These are phyloP conservation scores for Adansonia madagascariensis DNA, from an alignment of 441 rosid genomes.

Conservation along the genomic window DNA sequence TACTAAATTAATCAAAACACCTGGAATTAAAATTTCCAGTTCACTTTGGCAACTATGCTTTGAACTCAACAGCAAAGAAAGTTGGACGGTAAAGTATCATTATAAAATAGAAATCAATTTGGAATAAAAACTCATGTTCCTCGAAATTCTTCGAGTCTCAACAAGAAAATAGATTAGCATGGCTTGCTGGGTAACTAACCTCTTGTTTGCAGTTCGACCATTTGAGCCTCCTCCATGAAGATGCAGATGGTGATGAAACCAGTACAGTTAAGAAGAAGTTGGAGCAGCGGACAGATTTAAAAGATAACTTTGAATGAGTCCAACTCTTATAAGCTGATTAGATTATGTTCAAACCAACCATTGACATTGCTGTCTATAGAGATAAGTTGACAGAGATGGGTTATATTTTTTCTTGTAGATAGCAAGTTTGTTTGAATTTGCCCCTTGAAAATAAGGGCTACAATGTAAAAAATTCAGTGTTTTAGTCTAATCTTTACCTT, in stretches of 20 bases:
- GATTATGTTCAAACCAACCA: background rate
- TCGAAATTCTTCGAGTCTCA: background rate
- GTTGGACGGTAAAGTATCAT: background rate
- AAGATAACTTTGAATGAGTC: background rate
- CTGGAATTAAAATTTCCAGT: background rate
- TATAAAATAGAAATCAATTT: background rate
- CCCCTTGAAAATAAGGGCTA: background rate
- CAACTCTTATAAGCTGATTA: background rate
- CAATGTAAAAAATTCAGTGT: background rate
- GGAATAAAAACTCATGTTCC: background rate
- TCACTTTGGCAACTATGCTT: background rate
- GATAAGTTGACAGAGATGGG: background rate
- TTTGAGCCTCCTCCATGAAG: slow-evolving; percentile 22
- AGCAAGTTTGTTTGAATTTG: slow-evolving; percentile 4
- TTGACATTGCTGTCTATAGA: background rate
- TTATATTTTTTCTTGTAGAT: background rate
- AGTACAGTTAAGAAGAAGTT: background rate
- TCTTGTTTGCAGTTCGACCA: slow-evolving; percentile 14
- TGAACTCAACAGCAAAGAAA: background rate
- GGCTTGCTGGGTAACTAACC: background rate
- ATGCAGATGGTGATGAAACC: background rate
- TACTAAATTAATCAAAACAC: background rate
- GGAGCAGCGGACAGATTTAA: background rate
- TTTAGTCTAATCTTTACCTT: background rate
- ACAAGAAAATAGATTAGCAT: background rate